These are phyloP conservation scores for Pholiota conissans DNA, from an alignment of 768 basidiomycete species.

Conservation along the genomic window DNA sequence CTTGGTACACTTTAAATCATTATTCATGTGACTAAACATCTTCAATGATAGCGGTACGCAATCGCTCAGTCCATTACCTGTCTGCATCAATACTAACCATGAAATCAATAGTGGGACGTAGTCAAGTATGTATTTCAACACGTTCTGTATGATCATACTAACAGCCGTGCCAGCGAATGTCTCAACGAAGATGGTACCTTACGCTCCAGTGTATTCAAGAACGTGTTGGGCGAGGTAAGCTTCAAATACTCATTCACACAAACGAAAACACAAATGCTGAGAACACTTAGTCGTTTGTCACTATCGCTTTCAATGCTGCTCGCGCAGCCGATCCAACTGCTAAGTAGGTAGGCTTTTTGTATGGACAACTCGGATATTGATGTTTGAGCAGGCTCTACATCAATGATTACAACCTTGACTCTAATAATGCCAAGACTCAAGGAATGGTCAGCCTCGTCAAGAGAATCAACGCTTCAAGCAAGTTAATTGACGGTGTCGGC, in stretches of 20 bases:
- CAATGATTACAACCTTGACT: slow-evolving; percentile 51
- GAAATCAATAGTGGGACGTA: slow-evolving; percentile 39
- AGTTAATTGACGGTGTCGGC: slow-evolving; percentile 49
- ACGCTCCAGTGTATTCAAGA: slow-evolving; percentile 46
- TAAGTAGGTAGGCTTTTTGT: slow-evolving; percentile 28
- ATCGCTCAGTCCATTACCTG: neutral
- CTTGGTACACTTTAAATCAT: no score
- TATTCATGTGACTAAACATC: neutral
- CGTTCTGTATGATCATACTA: slow-evolving; percentile 16
- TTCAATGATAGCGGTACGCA: neutral
- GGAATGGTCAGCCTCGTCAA: slow-evolving; percentile 44
- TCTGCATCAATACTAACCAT: no score
- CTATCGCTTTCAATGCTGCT: slow-evolving; percentile 53
- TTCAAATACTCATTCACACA: neutral
- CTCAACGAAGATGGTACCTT: slow-evolving; percentile 53
- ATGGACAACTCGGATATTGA: neutral
- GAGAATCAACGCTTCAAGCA: slow-evolving; percentile 36
- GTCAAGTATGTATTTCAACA: slow-evolving; percentile 33
- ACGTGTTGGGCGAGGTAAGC: slow-evolving; percentile 44
- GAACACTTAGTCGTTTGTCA: slow-evolving; percentile 39
- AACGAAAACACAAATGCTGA: neutral
- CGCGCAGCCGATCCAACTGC: slow-evolving; percentile 46
- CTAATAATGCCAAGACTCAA: slow-evolving; percentile 44
- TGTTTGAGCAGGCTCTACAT: slow-evolving; percentile 31
- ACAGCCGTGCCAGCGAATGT: slow-evolving; percentile 36